Conservation (phyloP, 2,329 filamentous ascomycete genomes). For the Aureobasidium leucospermi region DNA sequence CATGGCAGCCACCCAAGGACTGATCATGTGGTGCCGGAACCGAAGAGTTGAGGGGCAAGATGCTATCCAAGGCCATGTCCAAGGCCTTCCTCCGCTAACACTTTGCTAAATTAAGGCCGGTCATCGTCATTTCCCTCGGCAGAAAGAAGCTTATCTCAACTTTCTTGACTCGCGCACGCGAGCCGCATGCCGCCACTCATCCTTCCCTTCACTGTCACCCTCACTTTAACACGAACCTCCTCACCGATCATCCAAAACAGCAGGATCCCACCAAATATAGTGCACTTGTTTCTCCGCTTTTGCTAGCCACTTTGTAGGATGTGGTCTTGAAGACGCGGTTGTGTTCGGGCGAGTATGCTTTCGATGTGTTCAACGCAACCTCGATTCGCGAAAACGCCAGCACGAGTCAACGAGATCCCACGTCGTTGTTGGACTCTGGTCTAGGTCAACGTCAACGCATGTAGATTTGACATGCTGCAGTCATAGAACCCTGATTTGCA, state of each 20-base stretch:
- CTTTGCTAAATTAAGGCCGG: conserved; percentile 4
- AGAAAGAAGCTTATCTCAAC: conserved; percentile 5
- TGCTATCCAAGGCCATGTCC: neutral
- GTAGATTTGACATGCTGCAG: neutral
- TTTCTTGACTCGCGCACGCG: neutral
- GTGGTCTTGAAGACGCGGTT: neutral
- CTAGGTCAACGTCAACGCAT: neutral
- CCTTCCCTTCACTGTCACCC: neutral
- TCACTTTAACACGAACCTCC: neutral
- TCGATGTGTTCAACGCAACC: neutral
- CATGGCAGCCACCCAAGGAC: neutral
- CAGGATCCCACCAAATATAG: neutral
- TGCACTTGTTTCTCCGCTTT: neutral
- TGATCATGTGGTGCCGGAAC: neutral
- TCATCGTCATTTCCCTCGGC: conserved; percentile 1
- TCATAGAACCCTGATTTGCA: neutral
- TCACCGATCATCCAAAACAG: neutral
- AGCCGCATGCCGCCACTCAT: neutral
- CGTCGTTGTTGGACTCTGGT: neutral
- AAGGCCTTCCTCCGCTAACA: conserved; percentile 2
- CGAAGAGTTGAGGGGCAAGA: neutral
- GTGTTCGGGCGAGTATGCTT: neutral
- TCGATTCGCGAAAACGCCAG: neutral
- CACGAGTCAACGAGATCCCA: neutral
- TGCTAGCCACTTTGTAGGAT: neutral